Percentiles rank a stretch among this genome's conserved stretches.
phyloP scores from a whole-genome alignment of 257 asterid genomes.

The Solanum etuberosum region DNA sequence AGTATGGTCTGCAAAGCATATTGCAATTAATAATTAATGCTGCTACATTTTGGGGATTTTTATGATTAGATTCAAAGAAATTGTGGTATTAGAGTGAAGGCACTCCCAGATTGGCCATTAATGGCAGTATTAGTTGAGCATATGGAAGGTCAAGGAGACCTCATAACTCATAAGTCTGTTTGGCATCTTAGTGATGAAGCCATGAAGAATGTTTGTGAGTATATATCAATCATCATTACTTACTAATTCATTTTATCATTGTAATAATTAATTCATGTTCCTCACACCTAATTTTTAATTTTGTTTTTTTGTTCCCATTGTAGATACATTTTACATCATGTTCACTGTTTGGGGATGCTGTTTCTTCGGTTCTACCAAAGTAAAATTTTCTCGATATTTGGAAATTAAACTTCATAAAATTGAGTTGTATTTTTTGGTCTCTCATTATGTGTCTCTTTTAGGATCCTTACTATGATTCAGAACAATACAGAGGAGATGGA shows the following conservation, averaged over 20 bases:
- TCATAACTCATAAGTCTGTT: conserved; percentile 71
- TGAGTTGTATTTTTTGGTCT: neutral
- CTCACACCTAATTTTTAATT: neutral
- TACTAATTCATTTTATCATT: neutral
- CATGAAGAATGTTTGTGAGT: conserved; percentile 48
- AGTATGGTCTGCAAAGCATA: too few relatives aligned
- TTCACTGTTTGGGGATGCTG: conserved; percentile 90
- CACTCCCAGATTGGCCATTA: conserved; percentile 70
- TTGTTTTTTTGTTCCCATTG: neutral
- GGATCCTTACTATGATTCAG: conserved; percentile 90
- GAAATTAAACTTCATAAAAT: neutral
- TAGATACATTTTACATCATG: conserved; percentile 75
- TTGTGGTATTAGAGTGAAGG: conserved; percentile 21
- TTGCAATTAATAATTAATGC: neutral
- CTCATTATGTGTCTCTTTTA: conserved; percentile 1
- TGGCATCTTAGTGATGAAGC: conserved; percentile 85
- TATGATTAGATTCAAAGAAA: conserved; percentile 18
- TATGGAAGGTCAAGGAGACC: conserved; percentile 69
- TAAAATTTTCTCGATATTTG: conserved; percentile 1
- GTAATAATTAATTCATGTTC: too few relatives aligned
- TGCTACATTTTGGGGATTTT: neutral
- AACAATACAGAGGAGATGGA: conserved; percentile 66
- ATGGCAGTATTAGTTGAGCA: conserved; percentile 87
- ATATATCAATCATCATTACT: neutral
- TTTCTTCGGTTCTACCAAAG: conserved; percentile 70